Percentiles rank a stretch among this genome's conserved stretches.
Conservation (phyloP, 2,329 filamentous ascomycete species). For the Aschersonia sp. region DNA sequence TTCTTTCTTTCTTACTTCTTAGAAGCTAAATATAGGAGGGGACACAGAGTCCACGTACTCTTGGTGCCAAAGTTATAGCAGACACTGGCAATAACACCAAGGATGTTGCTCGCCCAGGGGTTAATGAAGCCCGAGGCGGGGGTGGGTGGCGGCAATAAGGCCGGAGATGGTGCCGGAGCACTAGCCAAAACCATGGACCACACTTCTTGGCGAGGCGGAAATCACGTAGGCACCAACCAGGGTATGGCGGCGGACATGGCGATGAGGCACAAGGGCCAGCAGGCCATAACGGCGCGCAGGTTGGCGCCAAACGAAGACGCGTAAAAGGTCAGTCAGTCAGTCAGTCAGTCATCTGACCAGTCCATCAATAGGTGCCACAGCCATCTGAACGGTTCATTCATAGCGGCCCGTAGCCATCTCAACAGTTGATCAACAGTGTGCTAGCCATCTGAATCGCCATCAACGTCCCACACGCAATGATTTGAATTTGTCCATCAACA, state of each 20-base stretch:
- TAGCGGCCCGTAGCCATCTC: too few relatives aligned
- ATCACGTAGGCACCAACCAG: conserved; percentile 76
- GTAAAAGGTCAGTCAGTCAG: too few relatives aligned
- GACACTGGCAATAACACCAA: conserved; percentile 52
- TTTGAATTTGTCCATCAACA: too few relatives aligned
- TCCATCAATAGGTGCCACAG: too few relatives aligned
- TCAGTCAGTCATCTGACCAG: too few relatives aligned
- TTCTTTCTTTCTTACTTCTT: neutral
- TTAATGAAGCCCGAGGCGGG: conserved; percentile 45
- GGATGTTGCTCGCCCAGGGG: conserved; percentile 50
- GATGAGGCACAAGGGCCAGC: conserved; percentile 93
- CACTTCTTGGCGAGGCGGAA: conserved; percentile 85
- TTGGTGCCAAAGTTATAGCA: conserved; percentile 57
- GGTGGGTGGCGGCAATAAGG: conserved; percentile 50
- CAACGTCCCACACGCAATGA: too few relatives aligned
- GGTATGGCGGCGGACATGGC: conserved; percentile 85
- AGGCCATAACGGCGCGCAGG: conserved; percentile 85
- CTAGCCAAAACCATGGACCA: conserved; percentile 71
- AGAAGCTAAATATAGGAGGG: conserved; percentile 5
- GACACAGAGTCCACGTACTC: conserved; percentile 11
- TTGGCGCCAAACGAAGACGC: conserved; percentile 79
- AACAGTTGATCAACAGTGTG: too few relatives aligned
- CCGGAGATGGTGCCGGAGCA: conserved; percentile 59
- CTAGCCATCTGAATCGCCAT: too few relatives aligned
- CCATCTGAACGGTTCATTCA: too few relatives aligned